Evolutionary conservation across 139 green algal species (phyloP), one percentile per base, ranked within the genome.

Genomic region (Tetradesmus lagerheimii): DNA sequence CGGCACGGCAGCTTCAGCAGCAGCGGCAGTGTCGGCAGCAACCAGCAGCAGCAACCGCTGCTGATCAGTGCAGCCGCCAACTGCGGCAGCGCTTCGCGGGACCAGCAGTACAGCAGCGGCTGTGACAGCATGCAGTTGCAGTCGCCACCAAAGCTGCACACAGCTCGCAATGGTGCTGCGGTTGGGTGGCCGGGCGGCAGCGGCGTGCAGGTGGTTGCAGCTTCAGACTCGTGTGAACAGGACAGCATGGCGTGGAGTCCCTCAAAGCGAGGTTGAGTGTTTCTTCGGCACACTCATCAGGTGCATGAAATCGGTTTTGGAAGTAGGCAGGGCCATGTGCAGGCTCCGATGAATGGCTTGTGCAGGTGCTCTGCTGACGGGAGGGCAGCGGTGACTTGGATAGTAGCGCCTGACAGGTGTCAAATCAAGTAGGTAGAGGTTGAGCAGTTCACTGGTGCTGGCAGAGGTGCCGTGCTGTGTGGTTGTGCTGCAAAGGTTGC

Each of bases 231-330:
- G 34, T 45, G 29, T 43, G 80, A 41, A 8, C 45, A 78, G 14
- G 82, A 77, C 31, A 79, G 35, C 82, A 88, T 88, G 82, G 82
- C 57, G 12, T 88, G 82, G 82, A 88, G 82, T 35, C 82, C 82
- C 9, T 23, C 29, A 6, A 88, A 88, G 50, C 34, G 29, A 8
- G 5, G 34, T 57, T 62, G 8, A 25, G 57, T n/a, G 35, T 20
- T 2, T 9, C n/a, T 20, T 37, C 4, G 4, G 45, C 45, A 53
- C 31, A 66, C 4, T 0, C 11, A 39, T 15, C 14, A 37, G 27
- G 78, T 62, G 20, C 0, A 25, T 27, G 35, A 27, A 38, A 45
- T n/a, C 25, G 25, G 34, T 12, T 31, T 47, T 31, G 37, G 6
- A 27, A 53, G 16, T 53, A 37, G 37, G 35, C 76, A 82, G 37